phyloP scores from a whole-genome alignment of 2,329 filamentous ascomycete species.

The Epicoccum nigrum region DNA sequence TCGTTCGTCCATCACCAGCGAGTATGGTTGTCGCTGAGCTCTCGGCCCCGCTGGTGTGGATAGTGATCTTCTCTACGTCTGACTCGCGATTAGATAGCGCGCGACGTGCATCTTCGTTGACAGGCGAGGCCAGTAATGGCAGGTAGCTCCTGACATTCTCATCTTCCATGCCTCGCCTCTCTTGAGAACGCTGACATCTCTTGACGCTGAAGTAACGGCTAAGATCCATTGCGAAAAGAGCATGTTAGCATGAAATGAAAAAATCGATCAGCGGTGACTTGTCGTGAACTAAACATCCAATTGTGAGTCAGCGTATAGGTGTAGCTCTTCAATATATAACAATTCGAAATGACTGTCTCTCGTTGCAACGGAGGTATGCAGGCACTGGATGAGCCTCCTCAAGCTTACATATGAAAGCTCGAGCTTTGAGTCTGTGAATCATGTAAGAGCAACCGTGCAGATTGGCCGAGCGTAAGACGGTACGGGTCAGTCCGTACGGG shows the following conservation, averaged over 20 bases:
- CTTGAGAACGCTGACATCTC: constrained; percentile 4
- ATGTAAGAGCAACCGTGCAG: constrained; percentile 6
- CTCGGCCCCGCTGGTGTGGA: constrained; percentile 8
- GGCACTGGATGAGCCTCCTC: background rate
- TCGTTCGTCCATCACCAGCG: constrained; percentile 24
- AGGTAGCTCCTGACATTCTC: constrained; percentile 18
- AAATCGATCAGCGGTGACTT: background rate
- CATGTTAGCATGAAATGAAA: background rate
- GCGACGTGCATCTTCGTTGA: constrained; percentile 29
- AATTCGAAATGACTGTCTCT: no score
- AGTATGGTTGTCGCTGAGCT: constrained; percentile 19
- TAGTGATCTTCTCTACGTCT: constrained; percentile 24
- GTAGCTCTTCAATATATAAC: constrained; percentile 1
- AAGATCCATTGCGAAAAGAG: constrained; percentile 22
- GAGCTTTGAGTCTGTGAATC: constrained; percentile 5
- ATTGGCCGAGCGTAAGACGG: constrained; percentile 2
- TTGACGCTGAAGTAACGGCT: constrained; percentile 25
- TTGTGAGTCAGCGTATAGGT: no score
- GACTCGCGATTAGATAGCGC: constrained; percentile 10
- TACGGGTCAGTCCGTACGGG: background rate
- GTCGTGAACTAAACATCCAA: background rate
- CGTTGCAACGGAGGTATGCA: background rate
- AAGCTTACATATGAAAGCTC: background rate
- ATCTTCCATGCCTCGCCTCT: background rate
- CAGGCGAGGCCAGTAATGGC: constrained; percentile 25